Conservation (phyloP, 345 rosid species). For the Euphorbia pulcherrima region DNA sequence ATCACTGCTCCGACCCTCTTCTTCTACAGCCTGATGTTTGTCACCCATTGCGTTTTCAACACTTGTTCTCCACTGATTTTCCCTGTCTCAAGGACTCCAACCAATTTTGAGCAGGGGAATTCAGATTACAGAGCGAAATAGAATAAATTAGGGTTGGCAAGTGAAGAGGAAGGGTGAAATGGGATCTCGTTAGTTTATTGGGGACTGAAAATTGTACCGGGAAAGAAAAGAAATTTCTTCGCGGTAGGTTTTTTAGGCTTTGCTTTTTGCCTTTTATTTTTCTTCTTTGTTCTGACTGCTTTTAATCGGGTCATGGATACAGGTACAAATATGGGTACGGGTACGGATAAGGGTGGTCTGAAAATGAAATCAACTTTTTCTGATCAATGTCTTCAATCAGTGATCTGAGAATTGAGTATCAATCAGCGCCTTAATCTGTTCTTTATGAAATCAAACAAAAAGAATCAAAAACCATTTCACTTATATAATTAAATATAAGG, state of each 20-base stretch:
- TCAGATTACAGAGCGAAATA: too few relatives aligned
- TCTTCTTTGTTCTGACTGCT: neutral
- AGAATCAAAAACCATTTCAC: too few relatives aligned
- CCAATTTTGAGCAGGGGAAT: too few relatives aligned
- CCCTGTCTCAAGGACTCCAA: neutral
- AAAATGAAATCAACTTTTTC: too few relatives aligned
- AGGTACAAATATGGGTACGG: too few relatives aligned
- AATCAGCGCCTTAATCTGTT: neutral
- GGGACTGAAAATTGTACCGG: neutral
- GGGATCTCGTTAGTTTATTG: neutral
- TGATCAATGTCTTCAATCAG: conserved; percentile 1
- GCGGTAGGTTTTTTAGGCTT: neutral
- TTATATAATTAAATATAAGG: too few relatives aligned
- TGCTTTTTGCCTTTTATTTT: too few relatives aligned
- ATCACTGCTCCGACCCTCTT: conserved; percentile 41
- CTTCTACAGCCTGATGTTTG: conserved; percentile 22
- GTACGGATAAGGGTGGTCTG: neutral
- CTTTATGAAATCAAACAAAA: too few relatives aligned
- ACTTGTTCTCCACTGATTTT: neutral
- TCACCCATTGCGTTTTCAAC: conserved; percentile 27
- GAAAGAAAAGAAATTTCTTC: conserved; percentile 2
- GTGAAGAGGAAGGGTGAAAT: neutral
- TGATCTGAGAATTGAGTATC: neutral
- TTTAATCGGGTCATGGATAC: neutral
- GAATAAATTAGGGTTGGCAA: neutral